These are phyloP conservation scores for Neonectria punicea DNA, from an alignment of 2,329 filamentous ascomycete species.

Conservation along the genomic window DNA sequence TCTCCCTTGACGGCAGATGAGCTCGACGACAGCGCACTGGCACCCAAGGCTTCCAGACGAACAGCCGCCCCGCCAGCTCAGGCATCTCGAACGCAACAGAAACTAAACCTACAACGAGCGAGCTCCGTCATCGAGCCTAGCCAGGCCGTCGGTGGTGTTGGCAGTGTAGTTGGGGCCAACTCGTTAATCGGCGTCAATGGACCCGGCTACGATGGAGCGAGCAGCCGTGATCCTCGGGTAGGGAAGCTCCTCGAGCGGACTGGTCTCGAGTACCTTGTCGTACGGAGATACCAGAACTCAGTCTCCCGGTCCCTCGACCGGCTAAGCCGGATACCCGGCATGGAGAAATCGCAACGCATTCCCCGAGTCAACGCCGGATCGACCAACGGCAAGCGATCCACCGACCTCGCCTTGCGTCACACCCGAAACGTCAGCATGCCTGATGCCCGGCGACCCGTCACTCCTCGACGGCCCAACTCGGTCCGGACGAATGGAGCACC, in stretches of 20 bases:
- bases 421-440: slow-evolving; percentile 54
- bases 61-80: slow-evolving; percentile 58
- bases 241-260: slow-evolving; percentile 74
- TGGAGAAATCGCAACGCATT: slow-evolving; percentile 62
- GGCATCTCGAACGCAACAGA: slow-evolving; percentile 77
- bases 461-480: slow-evolving; percentile 49
- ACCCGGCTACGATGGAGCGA: slow-evolving; percentile 62
- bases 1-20: slow-evolving; percentile 43
- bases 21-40: slow-evolving; percentile 57
- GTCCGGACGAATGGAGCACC: slow-evolving; percentile 52
- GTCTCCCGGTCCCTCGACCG: slow-evolving; percentile 69
- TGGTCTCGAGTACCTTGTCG: slow-evolving; percentile 78
- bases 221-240: slow-evolving; percentile 69
- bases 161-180: slow-evolving; percentile 55
- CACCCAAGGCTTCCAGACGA: slow-evolving; percentile 56
- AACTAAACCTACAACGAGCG: slow-evolving; percentile 78
- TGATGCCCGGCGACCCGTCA: slow-evolving; percentile 45
- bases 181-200: slow-evolving; percentile 64
- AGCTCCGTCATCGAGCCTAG: slow-evolving; percentile 76
- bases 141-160: slow-evolving; percentile 52
- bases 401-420: slow-evolving; percentile 48
- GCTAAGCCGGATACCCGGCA: slow-evolving; percentile 58
- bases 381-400: slow-evolving; percentile 50
- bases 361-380: slow-evolving; percentile 53
- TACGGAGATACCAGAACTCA: slow-evolving; percentile 77